Evolutionary conservation across 2,329 filamentous ascomycete genomes (phyloP).

Genomic region (Penicillium polonicum): DNA sequence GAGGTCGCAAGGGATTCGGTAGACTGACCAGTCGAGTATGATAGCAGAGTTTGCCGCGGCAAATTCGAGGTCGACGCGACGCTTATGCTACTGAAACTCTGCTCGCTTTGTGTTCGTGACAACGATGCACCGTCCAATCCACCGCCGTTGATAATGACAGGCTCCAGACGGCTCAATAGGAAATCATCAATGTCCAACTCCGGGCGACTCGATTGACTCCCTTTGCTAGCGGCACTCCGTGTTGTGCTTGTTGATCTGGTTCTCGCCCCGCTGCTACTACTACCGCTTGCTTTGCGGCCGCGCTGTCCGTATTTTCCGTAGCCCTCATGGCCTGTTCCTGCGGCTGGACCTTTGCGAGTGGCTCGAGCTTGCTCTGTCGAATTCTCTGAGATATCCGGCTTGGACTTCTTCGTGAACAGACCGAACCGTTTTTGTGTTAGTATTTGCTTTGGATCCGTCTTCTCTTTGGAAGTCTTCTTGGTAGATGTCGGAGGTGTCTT

Average conservation of each 20-base stretch:
- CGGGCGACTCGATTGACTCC: conserved; percentile 42
- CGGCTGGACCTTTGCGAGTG: conserved; percentile 72
- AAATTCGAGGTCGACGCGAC: conserved; percentile 30
- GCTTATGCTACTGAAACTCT: conserved; percentile 39
- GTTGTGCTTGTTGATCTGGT: conserved; percentile 44
- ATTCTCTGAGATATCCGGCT: conserved; percentile 55
- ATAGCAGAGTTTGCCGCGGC: conserved; percentile 19
- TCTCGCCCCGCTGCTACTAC: conserved; percentile 41
- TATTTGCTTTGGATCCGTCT: conserved; percentile 31
- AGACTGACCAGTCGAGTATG: conserved; percentile 32
- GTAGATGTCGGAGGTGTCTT: conserved; percentile 40
- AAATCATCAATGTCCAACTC: conserved; percentile 51
- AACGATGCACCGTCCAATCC: conserved; percentile 36
- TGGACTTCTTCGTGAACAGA: conserved; percentile 72
- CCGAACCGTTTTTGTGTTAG: conserved; percentile 65
- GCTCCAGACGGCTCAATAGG: conserved; percentile 47
- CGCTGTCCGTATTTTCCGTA: conserved; percentile 51
- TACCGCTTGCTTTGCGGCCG: conserved; percentile 45
- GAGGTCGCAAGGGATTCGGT: conserved; percentile 35
- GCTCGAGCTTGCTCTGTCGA: conserved; percentile 56
- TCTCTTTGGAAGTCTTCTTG: conserved; percentile 27
- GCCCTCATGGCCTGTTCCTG: conserved; percentile 87
- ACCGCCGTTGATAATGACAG: conserved; percentile 51
- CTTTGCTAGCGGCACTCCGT: conserved; percentile 40
- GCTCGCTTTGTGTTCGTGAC: conserved; percentile 41